A percentile compares a stretch with the other conserved stretches of the same genome.
Evolutionary conservation across 306 rosid species (phyloP).

Genomic region (Cicer judaicum): DNA sequence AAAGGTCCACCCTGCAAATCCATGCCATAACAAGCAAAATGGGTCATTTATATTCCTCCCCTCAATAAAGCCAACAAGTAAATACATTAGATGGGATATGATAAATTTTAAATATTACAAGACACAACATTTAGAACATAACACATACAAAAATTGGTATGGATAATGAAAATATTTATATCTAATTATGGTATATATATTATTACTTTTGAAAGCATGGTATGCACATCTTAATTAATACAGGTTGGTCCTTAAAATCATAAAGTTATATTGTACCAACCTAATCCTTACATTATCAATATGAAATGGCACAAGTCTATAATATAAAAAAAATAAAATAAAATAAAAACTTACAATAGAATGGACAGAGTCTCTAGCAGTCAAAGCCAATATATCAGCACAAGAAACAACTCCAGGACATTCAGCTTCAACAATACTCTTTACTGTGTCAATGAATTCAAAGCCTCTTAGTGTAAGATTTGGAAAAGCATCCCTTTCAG

Average conservation of each 20-base stretch:
- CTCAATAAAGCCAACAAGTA: not conserved
- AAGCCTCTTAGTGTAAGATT: slow-evolving; percentile 79
- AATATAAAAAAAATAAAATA: too few species aligned
- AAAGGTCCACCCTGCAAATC: slow-evolving; percentile 84
- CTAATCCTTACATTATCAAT: too few species aligned
- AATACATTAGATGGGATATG: not conserved
- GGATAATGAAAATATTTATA: too few species aligned
- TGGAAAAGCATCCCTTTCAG: slow-evolving; percentile 65
- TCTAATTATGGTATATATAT: too few species aligned
- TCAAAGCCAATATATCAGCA: slow-evolving; percentile 72
- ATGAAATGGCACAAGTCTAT: too few species aligned
- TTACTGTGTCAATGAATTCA: slow-evolving; percentile 66
- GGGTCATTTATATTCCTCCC: not conserved
- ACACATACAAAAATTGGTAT: not conserved
- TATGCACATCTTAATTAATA: too few species aligned
- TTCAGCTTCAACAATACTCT: slow-evolving; percentile 75
- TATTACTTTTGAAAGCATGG: too few species aligned
- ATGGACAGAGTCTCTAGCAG: slow-evolving; percentile 75
- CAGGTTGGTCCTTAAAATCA: too few species aligned
- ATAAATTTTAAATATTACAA: not conserved
- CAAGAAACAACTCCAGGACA: slow-evolving; percentile 90
- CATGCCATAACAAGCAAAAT: slow-evolving; percentile 33
- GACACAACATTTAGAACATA: not conserved
- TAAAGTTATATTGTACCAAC: too few species aligned
- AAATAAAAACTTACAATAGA: slow-evolving; percentile 58